Percentiles rank a stretch among this genome's conserved stretches.
phyloP scores from a whole-genome alignment of 176 grass and related monocot species.

The Eragrostis curvula region DNA sequence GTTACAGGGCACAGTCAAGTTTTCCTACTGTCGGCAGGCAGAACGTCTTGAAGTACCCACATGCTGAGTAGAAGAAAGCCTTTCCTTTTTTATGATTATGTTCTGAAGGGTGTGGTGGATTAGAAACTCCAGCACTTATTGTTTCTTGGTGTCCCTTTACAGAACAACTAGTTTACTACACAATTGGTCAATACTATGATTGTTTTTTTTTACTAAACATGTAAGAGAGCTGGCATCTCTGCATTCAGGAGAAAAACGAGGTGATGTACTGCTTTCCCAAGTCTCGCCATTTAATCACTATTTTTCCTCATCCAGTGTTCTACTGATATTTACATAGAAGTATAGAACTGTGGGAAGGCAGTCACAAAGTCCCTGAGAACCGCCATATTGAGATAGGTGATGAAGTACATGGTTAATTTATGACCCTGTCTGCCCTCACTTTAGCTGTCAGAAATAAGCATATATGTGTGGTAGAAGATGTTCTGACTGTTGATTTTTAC shows the following conservation, averaged over 20 bases:
- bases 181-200: neutral
- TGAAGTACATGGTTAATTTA: neutral
- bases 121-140: neutral
- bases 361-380: neutral
- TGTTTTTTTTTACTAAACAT: neutral
- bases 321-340: neutral
- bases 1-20: slow-evolving; percentile 22
- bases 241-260: neutral
- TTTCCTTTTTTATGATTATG: neutral
- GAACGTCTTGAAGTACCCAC: neutral
- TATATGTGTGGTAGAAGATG: neutral
- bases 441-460: neutral
- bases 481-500: neutral
- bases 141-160: slow-evolving; percentile 8
- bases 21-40: slow-evolving; percentile 35
- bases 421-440: neutral
- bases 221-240: neutral
- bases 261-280: neutral
- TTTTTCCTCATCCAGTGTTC: slow-evolving; percentile 6
- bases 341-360: neutral
- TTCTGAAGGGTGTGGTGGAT: slow-evolving; percentile 10
- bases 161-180: slow-evolving; percentile 14
- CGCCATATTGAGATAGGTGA: neutral
- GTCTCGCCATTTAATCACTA: slow-evolving; percentile 4
- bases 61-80: slow-evolving; percentile 16